Conservation (phyloP, 176 grass and related monocot species). For the Raddia guianensis region DNA sequence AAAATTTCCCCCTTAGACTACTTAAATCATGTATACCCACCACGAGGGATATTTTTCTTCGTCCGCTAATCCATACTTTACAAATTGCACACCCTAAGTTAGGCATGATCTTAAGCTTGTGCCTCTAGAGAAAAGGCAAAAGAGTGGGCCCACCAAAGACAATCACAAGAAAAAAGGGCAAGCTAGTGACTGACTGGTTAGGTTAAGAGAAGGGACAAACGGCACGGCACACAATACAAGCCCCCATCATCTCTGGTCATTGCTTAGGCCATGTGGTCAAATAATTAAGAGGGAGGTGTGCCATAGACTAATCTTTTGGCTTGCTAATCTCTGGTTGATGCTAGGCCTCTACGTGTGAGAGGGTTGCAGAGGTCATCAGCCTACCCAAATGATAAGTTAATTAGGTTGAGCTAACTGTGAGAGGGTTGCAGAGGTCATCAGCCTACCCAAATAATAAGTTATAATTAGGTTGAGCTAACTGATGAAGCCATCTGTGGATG, state of each 20-base stretch:
- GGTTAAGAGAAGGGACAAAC: slow-evolving; percentile 38
- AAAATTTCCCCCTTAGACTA: not conserved
- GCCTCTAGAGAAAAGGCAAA: not conserved
- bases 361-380: slow-evolving; percentile 34
- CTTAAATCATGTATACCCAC: not conserved
- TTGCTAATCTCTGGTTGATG: not conserved
- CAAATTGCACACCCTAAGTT: not conserved
- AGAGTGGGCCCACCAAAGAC: slow-evolving; percentile 1
- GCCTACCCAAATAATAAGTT: slow-evolving; percentile 35
- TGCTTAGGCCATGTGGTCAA: slow-evolving; percentile 50
- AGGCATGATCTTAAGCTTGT: not conserved
- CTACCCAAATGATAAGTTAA: slow-evolving; percentile 25
- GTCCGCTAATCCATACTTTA: not conserved
- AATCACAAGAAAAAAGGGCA: slow-evolving; percentile 5
- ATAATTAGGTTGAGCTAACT: slow-evolving; percentile 39
- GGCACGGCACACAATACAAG: slow-evolving; percentile 19
- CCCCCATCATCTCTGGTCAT: slow-evolving; percentile 33
- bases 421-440: too few relatives aligned
- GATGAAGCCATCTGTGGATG: slow-evolving; percentile 41
- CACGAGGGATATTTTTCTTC: not conserved
- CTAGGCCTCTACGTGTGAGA: slow-evolving; percentile 4
- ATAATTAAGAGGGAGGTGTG: slow-evolving; percentile 34
- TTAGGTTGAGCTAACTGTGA: slow-evolving; percentile 35
- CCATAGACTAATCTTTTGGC: slow-evolving; percentile 33
- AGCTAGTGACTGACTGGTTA: slow-evolving; percentile 2